Conservation (phyloP, 2,329 filamentous ascomycete species). For the Sporothrix phasma region DNA sequence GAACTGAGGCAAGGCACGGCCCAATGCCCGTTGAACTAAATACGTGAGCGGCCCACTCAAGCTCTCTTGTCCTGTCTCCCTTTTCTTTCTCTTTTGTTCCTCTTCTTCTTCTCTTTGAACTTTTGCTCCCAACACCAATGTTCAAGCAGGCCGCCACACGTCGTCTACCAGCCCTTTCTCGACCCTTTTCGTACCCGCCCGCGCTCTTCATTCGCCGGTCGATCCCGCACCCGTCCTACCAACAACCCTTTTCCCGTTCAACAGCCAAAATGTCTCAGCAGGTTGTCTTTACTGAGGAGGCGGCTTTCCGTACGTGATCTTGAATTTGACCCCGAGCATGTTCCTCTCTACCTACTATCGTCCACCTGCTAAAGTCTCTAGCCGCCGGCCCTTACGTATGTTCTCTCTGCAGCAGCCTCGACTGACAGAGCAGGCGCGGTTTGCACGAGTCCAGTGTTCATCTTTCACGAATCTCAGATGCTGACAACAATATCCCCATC, state of each 20-base stretch:
- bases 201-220: background rate
- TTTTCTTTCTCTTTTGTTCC: background rate
- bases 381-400: conserved; percentile 56
- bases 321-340: background rate
- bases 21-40: background rate
- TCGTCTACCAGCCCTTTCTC: conserved; percentile 6
- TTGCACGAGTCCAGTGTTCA: too few relatives aligned
- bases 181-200: background rate
- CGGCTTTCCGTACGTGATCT: conserved; percentile 42
- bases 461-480: background rate
- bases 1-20: background rate
- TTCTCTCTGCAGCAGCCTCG: conserved; percentile 5
- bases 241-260: conserved; percentile 1
- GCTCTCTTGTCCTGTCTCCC: background rate
- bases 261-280: conserved; percentile 35
- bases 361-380: conserved; percentile 23
- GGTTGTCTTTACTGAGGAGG: conserved; percentile 47
- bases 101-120: background rate
- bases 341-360: background rate
- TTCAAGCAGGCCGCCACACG: conserved; percentile 9
- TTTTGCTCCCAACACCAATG: background rate
- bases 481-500: background rate
- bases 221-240: background rate
- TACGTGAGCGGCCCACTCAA: background rate
- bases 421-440: background rate